A percentile compares a stretch with the other conserved stretches of the same genome.
Conservation (phyloP, 1,139 yeast genomes). For the Keqinozyma sinolaborantium region DNA sequence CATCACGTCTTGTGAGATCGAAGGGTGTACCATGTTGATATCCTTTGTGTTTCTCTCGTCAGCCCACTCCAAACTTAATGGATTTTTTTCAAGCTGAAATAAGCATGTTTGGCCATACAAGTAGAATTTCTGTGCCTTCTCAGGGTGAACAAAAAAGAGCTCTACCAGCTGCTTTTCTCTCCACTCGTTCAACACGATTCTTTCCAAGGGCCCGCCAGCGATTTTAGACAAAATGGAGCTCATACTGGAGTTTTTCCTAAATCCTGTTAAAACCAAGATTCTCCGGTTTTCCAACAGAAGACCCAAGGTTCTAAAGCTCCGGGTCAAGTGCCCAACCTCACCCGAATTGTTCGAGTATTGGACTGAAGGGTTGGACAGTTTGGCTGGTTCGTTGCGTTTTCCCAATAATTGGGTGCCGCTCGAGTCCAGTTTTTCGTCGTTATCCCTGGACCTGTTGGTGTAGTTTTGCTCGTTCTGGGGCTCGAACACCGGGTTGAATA, state of each 20-base stretch:
- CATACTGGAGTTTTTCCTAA: conserved; percentile 31
- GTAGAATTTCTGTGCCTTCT: conserved; percentile 56
- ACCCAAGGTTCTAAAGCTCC: conserved; percentile 1
- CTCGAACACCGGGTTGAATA: conserved; percentile 13
- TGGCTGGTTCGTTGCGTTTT: too few relatives aligned
- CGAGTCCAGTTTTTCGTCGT: too few relatives aligned
- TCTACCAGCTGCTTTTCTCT: conserved; percentile 27
- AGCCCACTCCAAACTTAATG: conserved; percentile 41
- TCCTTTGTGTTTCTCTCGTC: conserved; percentile 20
- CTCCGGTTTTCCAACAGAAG: conserved; percentile 7
- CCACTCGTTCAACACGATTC: conserved; percentile 26
- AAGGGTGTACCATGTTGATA: conserved; percentile 24
- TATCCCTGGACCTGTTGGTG: not conserved
- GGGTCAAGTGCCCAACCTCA: too few relatives aligned
- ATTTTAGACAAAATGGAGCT: conserved; percentile 54
- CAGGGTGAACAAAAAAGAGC: conserved; percentile 49
- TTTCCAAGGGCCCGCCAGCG: conserved; percentile 74
- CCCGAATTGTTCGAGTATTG: too few relatives aligned
- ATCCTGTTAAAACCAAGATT: conserved; percentile 15
- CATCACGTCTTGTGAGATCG: conserved; percentile 22
- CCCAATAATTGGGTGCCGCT: too few relatives aligned
- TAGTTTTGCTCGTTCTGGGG: not conserved
- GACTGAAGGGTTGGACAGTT: too few relatives aligned
- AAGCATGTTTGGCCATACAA: conserved; percentile 52
- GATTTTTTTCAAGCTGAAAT: conserved; percentile 59